Base-by-base conservation (phyloP, 2,329 filamentous ascomycete species). In the Hypoxylon sp. region DNA sequence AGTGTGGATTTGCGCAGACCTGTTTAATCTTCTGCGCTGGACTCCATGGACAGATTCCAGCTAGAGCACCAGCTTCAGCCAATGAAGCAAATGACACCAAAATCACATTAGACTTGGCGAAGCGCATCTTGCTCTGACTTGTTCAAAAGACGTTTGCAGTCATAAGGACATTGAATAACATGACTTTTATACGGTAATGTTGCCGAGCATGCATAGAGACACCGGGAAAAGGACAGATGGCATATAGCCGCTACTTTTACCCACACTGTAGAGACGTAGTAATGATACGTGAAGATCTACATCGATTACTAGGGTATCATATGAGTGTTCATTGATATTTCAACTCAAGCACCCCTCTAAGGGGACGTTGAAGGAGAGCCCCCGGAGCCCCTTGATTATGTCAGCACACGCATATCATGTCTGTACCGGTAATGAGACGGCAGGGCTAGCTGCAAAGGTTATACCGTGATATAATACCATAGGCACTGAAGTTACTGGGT, bases 21-120 rank as follows among this genome's bases (percentile, higher is more conserved):
- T 50, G 57, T 1, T 49, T 54, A 24, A 53, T 54, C 21, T 15
- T 47, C 7, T 54, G 49, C 4, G 55, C 45, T 26, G 64, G 60
- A 15, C 43, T 63, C 58, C 52, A 58, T 2, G 64, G 67, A 37
- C 68, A 70, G 15, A 59, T 55, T 29, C n/a, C 48, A 9, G 37
- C 3, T 4, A 18, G 6, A 21, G 4, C 8, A 7, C 3, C 17
- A 18, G 47, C 49, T 38, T n/a, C 38, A 38, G 37, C 15, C 23
- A 35, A 31, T 8, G 35, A 13, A 15, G 37, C 55, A 3, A 8
- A 27, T 3, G 48, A 15, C 7, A 43, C 54, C 7, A 51, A 35
- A 23, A 33, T 60, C 27, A 55, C 18, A 40, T 33, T 27, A 1
- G 46, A 18, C 9, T 11, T 2, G 7, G 6, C 10, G 21, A 40